Conservation (phyloP, 768 basidiomycete genomes). For the Leccinum aurantiacum region DNA sequence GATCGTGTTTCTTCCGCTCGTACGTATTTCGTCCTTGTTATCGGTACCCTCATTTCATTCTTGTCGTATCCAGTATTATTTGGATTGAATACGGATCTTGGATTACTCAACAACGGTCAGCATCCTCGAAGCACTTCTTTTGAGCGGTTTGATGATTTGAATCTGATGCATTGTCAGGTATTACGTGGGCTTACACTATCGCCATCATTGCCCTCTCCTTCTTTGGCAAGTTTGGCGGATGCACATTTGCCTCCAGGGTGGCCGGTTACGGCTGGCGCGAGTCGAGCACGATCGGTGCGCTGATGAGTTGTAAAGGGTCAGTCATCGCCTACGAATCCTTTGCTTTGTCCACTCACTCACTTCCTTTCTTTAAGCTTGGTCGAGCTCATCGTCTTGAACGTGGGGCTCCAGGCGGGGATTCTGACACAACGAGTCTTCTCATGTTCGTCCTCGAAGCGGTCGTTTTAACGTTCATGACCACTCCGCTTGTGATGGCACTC, state of each 20-base stretch:
- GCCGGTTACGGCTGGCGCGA: conserved; percentile 81
- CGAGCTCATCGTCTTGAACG: conserved; percentile 94
- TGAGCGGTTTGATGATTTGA: not conserved
- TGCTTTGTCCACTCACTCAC: conserved; percentile 11
- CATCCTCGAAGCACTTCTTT: not conserved
- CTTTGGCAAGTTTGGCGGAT: conserved; percentile 86
- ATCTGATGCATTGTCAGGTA: conserved; percentile 39
- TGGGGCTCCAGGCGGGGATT: conserved; percentile 81
- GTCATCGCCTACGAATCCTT: conserved; percentile 2
- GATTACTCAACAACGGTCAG: conserved; percentile 73
- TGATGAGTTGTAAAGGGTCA: conserved; percentile 96
- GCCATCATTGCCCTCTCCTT: conserved; percentile 81
- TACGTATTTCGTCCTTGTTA: conserved; percentile 27
- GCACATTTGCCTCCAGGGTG: conserved; percentile 63
- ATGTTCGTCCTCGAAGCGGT: conserved; percentile 93
- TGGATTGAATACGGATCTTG: conserved; percentile 86
- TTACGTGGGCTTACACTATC: conserved; percentile 87
- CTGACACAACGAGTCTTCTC: conserved; percentile 79
- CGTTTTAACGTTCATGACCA: conserved; percentile 82
- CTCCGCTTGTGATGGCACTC: conserved; percentile 63
- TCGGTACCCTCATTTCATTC: not conserved
- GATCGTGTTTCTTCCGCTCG: conserved; percentile 85
- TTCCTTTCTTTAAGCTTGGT: conserved; percentile 56
- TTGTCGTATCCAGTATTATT: conserved; percentile 69
- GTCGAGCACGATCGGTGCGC: conserved; percentile 75